A percentile compares a stretch with the other conserved stretches of the same genome.
Evolutionary conservation across 1,284 basidiomycete genomes (phyloP).

Genomic region (Pascua sp.): DNA sequence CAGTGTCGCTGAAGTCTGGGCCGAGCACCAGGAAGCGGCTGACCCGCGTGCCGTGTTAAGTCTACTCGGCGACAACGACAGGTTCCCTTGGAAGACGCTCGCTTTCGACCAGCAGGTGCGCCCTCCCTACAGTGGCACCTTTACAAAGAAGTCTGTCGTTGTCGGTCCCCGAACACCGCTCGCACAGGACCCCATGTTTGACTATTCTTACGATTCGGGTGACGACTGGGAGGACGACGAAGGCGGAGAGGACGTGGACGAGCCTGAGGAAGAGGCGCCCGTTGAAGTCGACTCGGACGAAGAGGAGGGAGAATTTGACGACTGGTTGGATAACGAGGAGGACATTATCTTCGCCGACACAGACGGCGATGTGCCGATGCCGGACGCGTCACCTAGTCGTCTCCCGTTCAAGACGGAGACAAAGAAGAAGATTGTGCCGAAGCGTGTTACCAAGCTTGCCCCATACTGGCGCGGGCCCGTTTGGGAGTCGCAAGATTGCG

Average conservation of each 20-base stretch:
- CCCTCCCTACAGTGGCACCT: slow-evolving; percentile 48
- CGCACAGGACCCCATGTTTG: slow-evolving; percentile 45
- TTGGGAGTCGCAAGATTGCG: slow-evolving; percentile 41
- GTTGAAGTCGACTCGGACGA: slow-evolving; percentile 35
- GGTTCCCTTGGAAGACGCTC: slow-evolving; percentile 46
- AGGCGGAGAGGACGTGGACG: slow-evolving; percentile 42
- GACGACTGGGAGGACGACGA: slow-evolving; percentile 51
- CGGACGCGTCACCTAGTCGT: slow-evolving; percentile 25
- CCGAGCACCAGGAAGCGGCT: slow-evolving; percentile 37
- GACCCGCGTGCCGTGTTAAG: slow-evolving; percentile 43
- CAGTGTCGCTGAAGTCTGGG: slow-evolving; percentile 37
- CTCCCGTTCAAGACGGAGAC: background rate
- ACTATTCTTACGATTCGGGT: slow-evolving; percentile 48
- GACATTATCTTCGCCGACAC: slow-evolving; percentile 26
- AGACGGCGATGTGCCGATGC: slow-evolving; percentile 40
- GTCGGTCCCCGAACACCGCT: slow-evolving; percentile 49
- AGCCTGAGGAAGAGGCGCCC: slow-evolving; percentile 21
- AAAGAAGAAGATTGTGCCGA: slow-evolving; percentile 26
- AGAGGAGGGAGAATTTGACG: slow-evolving; percentile 42
- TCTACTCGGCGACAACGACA: slow-evolving; percentile 31
- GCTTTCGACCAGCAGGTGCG: slow-evolving; percentile 46
- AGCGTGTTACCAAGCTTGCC: slow-evolving; percentile 43
- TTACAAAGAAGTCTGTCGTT: slow-evolving; percentile 42
- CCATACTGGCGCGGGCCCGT: slow-evolving; percentile 44
- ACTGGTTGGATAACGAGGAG: slow-evolving; percentile 41